Base-by-base conservation (phyloP, 768 basidiomycete species). In the Lactarius quietus region DNA sequence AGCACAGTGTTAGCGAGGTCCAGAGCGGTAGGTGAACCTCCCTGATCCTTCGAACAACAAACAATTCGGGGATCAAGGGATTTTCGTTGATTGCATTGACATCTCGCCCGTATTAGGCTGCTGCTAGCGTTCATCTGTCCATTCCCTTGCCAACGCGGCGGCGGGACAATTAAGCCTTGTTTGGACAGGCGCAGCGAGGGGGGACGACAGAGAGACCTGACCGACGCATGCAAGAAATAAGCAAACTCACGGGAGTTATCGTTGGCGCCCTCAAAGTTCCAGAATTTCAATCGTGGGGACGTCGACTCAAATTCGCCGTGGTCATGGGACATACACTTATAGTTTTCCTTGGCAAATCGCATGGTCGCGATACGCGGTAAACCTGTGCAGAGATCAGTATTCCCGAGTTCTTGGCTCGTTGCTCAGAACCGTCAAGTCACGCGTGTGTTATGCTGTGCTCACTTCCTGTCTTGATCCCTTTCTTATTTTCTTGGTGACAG, bases 131-230 rank as follows among this genome's bases (percentile, higher is more conserved):
- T 38, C 38, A 35, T 48, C 33, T 54, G 41, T 6, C 28, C 48
- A 61, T 65, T 60, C 18, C 64, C 60, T 61, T 65, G 64, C 60
- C 64, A 65, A 65, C 64, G 61, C 48, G 29, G n/a, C 43, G 41
- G 12, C n/a, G 45, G 12, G 45, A 39, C 57, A 64, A 65, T 65
- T 65, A 61, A 61, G 43, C 64, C 64, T 52, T 52, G 64, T 65
- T 65, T 35, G 64, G 60, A 57, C 55, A 20, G 55, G 35, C 39
- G 59, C 54, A 33, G 33, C 33, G 33, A 33, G 33, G 33, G 33
- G 36, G 45, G 35, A 20, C 52, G 10, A 10, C 8, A 56, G 35
- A 29, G 14, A 28, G 29, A 43, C 35, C 29, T 12, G 45, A 36
- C 17, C 14, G 26, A 20, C 33, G 6, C 15, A n/a, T 20, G 41